Evolutionary conservation across 257 asterid species (phyloP).

Genomic region (Anisodus tanguticus): DNA sequence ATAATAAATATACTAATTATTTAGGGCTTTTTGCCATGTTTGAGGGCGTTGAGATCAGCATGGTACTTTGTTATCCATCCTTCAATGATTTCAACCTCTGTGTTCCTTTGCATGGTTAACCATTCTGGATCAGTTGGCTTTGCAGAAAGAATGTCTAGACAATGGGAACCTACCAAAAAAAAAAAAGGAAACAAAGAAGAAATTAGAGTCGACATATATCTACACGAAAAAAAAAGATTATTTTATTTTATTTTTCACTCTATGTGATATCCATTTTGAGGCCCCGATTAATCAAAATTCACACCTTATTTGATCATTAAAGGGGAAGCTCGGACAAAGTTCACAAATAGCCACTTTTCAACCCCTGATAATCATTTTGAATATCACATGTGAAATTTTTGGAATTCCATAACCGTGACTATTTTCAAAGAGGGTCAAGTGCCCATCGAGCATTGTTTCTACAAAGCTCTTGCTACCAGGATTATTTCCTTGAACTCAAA

Average conservation of each 20-base stretch:
- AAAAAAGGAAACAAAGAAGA: neutral
- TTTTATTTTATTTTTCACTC: neutral
- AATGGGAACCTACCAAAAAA: conserved; percentile 60
- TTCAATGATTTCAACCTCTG: conserved; percentile 43
- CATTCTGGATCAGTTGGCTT: conserved; percentile 59
- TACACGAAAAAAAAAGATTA: neutral
- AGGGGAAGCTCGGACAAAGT: neutral
- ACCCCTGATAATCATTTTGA: no score
- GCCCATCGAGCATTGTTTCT: neutral
- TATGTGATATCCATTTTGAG: neutral
- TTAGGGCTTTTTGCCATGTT: conserved; percentile 8
- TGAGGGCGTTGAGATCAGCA: conserved; percentile 34
- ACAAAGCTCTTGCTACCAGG: neutral
- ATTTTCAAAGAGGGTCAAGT: neutral
- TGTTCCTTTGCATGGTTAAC: conserved; percentile 58
- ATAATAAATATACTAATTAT: no score
- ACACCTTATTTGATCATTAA: neutral
- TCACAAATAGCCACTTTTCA: neutral
- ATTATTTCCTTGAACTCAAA: neutral
- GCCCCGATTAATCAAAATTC: neutral
- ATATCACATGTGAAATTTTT: no score
- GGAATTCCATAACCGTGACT: neutral
- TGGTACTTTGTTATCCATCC: conserved; percentile 43
- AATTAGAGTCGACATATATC: neutral
- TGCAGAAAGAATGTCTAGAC: conserved; percentile 54